Conservation (phyloP, 2,329 filamentous ascomycete species). For the Pestalotiopsis fici region DNA sequence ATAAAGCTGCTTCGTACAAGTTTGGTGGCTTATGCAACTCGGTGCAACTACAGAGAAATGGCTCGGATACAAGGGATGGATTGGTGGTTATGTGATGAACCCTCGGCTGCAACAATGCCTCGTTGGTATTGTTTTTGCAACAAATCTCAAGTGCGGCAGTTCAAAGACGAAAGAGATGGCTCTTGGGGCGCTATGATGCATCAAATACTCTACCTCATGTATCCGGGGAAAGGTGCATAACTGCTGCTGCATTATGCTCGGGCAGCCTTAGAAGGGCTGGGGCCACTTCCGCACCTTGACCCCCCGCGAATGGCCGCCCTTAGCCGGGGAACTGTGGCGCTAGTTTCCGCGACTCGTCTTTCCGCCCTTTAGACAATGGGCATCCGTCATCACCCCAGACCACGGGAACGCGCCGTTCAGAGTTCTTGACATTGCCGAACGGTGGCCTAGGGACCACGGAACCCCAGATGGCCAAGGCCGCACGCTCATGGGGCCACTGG, state of each 20-base stretch:
- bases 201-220: not conserved
- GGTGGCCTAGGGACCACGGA: not conserved
- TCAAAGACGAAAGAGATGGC: not conserved
- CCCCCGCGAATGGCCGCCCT: conserved; percentile 10
- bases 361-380: conserved; percentile 5
- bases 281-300: not conserved
- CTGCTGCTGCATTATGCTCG: not conserved
- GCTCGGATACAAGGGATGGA: not conserved
- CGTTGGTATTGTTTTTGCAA: not conserved
- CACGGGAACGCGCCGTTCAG: not conserved
- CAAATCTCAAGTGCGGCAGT: not conserved
- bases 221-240: not conserved
- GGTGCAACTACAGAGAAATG: not conserved
- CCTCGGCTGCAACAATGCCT: not conserved
- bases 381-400: conserved; percentile 1
- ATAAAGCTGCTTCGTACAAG: not conserved
- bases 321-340: conserved; percentile 7
- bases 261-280: not conserved
- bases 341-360: conserved; percentile 1
- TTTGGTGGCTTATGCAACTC: not conserved
- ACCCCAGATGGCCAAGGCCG: too few species aligned
- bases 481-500: not conserved
- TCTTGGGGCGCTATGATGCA: not conserved
- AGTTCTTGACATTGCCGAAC: not conserved
- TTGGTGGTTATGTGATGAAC: not conserved